These are phyloP conservation scores for Trichosporon sp. DNA, from an alignment of 1,284 basidiomycete species.

Conservation along the genomic window DNA sequence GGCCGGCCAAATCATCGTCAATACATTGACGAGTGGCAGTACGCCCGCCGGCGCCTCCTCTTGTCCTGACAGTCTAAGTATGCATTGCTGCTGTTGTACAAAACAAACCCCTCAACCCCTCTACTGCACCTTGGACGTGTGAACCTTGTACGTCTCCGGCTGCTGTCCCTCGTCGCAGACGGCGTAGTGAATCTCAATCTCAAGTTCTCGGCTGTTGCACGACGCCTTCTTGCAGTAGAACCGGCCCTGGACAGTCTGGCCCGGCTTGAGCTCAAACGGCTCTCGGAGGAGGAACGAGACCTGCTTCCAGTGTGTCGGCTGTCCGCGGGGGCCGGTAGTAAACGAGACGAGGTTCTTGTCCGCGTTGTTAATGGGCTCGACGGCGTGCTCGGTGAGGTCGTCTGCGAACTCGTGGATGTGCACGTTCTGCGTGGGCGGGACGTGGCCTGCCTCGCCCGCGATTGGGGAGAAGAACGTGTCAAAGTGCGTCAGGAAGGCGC, in stretches of 20 bases:
- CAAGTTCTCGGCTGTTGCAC: slow-evolving; percentile 79
- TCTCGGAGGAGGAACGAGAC: slow-evolving; percentile 81
- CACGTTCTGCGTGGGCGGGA: slow-evolving; percentile 49
- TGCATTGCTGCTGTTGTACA: not conserved
- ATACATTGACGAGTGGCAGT: too few species aligned
- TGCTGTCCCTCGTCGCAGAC: slow-evolving; percentile 10
- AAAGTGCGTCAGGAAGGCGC: slow-evolving; percentile 85
- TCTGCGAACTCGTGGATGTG: slow-evolving; percentile 31
- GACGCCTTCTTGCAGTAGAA: slow-evolving; percentile 78
- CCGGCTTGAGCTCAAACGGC: slow-evolving; percentile 66
- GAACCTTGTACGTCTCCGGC: slow-evolving; percentile 24
- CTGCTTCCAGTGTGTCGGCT: slow-evolving; percentile 98
- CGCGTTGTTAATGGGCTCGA: slow-evolving; percentile 19
- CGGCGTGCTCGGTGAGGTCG: slow-evolving; percentile 25
- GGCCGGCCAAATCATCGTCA: too few species aligned
- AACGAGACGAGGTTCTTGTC: slow-evolving; percentile 58
- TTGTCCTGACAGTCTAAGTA: not conserved
- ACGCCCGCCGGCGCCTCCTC: too few species aligned
- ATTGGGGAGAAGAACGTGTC: slow-evolving; percentile 80
- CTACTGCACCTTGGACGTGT: slow-evolving; percentile 32
- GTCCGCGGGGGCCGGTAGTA: slow-evolving; percentile 76
- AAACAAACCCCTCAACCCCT: not conserved
- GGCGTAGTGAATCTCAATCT: slow-evolving; percentile 78
- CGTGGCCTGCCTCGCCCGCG: slow-evolving; percentile 49
- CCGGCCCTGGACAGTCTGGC: slow-evolving; percentile 64